Base-by-base conservation (phyloP, 1,284 basidiomycete genomes). In the Leucoagaricus sp. region DNA sequence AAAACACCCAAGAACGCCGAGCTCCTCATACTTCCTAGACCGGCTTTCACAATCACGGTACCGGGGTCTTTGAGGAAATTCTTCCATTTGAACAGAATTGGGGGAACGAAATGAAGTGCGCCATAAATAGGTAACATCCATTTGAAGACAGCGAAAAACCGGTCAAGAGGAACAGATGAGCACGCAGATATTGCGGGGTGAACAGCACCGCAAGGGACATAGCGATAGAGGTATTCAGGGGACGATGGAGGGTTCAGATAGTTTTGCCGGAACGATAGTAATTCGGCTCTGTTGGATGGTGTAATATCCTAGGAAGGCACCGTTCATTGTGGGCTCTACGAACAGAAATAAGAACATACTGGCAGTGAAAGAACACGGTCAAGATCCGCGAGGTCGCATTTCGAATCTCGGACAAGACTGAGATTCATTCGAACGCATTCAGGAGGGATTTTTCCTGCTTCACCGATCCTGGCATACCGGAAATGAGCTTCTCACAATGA, bases 41-140 rank as follows among this genome's bases (percentile, higher is more conserved):
- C 74, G 0, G 90, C 86, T 55, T 81, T 83, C 7, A 82, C 65
- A 1, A 95, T 72, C 72, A 93, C 86, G 33, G 73, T 76, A 13
- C 78, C 67, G 0, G 90, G 93, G 61, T 87, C 80, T 52, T 81
- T 76, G 55, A 78, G 64, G 67, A 93, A 88, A 0, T 73, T 70
- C 21, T 76, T 73, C 45, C 85, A 73, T 67, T 91, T 91, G 71
- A 96, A 92, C 15, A 95, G 74, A 10, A 95, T 72, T 59, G 86
- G 80, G 0, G 96, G 96, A 31, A 98, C 86, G 60, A 98, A 83
- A 72, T 98, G 94, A 41, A 99, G 75, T 0, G 94, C 94, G 19
- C 92, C 87, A 65, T 98, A 99, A 41, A 89, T 83, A 2, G 88
- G 88, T 31, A 91, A 68, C 78, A 95, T 95, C 89, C 89, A 96